Conservation (phyloP, 2,329 filamentous ascomycete genomes). For the Microascus cirrosus region DNA sequence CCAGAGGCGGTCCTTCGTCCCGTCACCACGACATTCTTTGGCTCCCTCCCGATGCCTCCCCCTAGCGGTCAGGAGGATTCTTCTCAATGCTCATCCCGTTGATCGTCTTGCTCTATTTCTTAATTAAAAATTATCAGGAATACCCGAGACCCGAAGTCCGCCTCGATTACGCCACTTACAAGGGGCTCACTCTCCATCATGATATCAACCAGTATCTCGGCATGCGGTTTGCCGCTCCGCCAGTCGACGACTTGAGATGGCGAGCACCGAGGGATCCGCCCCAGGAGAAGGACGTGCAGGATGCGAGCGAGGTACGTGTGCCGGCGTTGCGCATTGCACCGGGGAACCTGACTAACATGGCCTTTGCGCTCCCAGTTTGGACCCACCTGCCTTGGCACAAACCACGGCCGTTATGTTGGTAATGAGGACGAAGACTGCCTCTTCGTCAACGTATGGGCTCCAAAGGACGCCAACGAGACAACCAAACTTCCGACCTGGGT, state of each 20-base stretch:
- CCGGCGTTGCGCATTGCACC: not conserved
- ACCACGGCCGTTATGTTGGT: not conserved
- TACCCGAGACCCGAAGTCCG: constrained; percentile 15
- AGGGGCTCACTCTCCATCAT: constrained; percentile 22
- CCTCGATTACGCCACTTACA: constrained; percentile 33
- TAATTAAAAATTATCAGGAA: not conserved
- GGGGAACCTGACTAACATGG: not conserved
- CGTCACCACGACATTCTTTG: not conserved
- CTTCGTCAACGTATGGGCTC: constrained; percentile 36
- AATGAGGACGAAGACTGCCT: constrained; percentile 33
- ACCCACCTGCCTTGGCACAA: constrained; percentile 5
- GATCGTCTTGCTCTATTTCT: not conserved
- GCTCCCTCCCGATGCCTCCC: not conserved
- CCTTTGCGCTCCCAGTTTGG: constrained; percentile 4
- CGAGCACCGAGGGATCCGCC: constrained; percentile 33
- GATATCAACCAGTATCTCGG: constrained; percentile 34
- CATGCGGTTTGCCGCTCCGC: constrained; percentile 40
- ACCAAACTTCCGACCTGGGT: constrained; percentile 25
- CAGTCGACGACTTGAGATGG: constrained; percentile 37
- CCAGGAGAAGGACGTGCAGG: constrained; percentile 18
- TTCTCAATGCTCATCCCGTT: not conserved
- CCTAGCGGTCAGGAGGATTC: not conserved
- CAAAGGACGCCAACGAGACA: constrained; percentile 15
- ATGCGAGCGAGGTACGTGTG: constrained; percentile 21
- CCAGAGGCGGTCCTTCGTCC: no score